Evolutionary conservation across 176 grass and related monocot genomes (phyloP).

Genomic region (barley (Hordeum vulgare)): DNA sequence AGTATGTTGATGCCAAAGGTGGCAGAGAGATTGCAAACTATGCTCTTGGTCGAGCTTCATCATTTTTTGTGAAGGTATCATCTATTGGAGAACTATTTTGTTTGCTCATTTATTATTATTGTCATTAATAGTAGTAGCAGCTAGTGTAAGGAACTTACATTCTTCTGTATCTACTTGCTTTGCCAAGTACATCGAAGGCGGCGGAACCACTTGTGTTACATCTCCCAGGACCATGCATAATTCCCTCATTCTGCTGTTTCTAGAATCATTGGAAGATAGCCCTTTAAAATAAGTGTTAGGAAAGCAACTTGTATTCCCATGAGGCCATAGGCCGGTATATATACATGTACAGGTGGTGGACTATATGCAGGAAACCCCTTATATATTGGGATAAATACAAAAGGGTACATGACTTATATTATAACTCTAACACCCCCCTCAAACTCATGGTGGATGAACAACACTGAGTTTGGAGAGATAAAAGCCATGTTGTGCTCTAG

Average conservation of each 20-base stretch:
- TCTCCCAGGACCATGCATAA: neutral
- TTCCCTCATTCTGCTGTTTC: slow-evolving; percentile 7
- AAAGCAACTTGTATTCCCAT: too few relatives aligned
- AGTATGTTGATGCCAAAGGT: slow-evolving; percentile 78
- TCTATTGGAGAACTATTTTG: neutral
- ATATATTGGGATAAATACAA: too few relatives aligned
- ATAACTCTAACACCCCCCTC: too few relatives aligned
- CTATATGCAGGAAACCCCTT: too few relatives aligned
- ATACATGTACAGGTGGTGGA: too few relatives aligned
- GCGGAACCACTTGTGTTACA: neutral
- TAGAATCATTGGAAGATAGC: neutral
- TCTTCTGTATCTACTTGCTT: neutral
- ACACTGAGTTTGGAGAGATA: too few relatives aligned
- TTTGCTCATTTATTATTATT: slow-evolving; percentile 2
- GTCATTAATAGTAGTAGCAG: neutral
- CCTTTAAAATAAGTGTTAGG: too few relatives aligned
- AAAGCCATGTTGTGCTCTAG: too few relatives aligned
- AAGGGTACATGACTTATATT: too few relatives aligned
- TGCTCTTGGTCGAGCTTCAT: slow-evolving; percentile 71
- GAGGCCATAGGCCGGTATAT: too few relatives aligned
- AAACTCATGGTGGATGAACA: too few relatives aligned
- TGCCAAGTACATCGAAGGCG: neutral
- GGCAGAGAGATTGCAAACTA: slow-evolving; percentile 76
- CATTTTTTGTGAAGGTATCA: slow-evolving; percentile 69
- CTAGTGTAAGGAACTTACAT: neutral